phyloP scores from a whole-genome alignment of 2,329 filamentous ascomycete species.

The Diplodia sapinea region DNA sequence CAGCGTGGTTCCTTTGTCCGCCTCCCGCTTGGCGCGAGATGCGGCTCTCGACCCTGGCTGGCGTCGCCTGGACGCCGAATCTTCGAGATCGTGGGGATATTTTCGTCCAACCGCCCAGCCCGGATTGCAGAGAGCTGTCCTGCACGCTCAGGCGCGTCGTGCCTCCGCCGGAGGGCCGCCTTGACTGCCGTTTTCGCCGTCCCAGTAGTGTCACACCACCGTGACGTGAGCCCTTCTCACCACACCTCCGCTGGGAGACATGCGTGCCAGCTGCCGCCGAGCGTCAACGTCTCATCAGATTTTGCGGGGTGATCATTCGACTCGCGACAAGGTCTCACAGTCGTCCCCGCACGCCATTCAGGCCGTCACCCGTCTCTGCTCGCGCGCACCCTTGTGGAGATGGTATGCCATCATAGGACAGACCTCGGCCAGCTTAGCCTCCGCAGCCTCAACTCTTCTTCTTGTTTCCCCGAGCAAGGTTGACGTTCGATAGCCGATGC shows the following conservation, averaged over 20 bases:
- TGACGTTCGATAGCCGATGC: conserved; percentile 18
- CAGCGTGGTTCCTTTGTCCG: conserved; percentile 19
- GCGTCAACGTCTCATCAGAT: conserved; percentile 17
- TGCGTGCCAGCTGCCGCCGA: conserved; percentile 13
- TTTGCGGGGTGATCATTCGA: conserved; percentile 28
- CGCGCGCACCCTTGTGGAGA: conserved; percentile 19
- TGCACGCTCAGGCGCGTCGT: conserved; percentile 7
- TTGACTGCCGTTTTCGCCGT: conserved; percentile 21
- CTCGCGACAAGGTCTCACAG: conserved; percentile 13
- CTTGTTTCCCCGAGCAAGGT: background rate
- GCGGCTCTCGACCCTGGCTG: conserved; percentile 25
- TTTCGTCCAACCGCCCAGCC: conserved; percentile 3
- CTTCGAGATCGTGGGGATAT: conserved; percentile 14
- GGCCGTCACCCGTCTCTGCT: background rate
- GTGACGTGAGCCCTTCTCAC: conserved; percentile 28
- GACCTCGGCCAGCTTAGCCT: conserved; percentile 2
- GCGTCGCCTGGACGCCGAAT: conserved; percentile 23
- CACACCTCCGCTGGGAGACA: conserved; percentile 11
- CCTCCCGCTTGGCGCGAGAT: conserved; percentile 26
- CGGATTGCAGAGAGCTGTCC: conserved; percentile 8
- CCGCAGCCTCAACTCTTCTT: background rate
- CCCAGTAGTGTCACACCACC: conserved; percentile 25
- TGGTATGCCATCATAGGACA: background rate
- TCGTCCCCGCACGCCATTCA: conserved; percentile 24
- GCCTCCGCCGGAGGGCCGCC: background rate